Base-by-base conservation (phyloP, 2,329 filamentous ascomycete genomes). In the Paramyrothecium sp. region DNA sequence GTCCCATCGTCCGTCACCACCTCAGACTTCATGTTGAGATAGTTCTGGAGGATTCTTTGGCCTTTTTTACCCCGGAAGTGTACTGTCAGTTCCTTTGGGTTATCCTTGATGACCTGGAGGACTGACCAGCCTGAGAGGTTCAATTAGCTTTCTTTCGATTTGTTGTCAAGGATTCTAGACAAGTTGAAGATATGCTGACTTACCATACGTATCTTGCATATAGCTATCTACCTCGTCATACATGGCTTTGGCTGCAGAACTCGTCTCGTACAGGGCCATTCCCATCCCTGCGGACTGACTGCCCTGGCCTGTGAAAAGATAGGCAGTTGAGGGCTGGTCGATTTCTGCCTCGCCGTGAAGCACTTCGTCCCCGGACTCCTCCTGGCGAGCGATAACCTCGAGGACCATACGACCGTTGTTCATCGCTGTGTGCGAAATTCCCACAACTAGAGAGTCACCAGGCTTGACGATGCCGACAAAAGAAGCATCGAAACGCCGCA, bases 21-120 rank as follows among this genome's bases (percentile, higher is more conserved):
- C 81, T 99, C 95, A 76, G 98, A 99, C 51, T 94, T 98, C 95
- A 99, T 99, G 59, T 94, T 89, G 90, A 98, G 98, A 82, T 99
- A 99, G 78, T 99, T 99, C 71, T 97, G 90, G 61, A 95, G 92
- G 67, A 99, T 99, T 53, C 92, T 92, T 80, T 98, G 99, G 71
- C 95, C 95, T 58, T 92, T 90, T 60, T 94, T 92, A 52, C 95
- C 95, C 79, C 96, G 96, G 71, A 99, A 99, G 81, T 99, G 91
- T 63, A 99, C 91, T 5, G 96, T 99, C 56, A 99, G 88, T 78
- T 98, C 95, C 82, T 97, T 97, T 62, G 95, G 95, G 78, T 99
- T 99, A 81, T 98, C 99, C 83, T 92, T 96, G 75, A 99, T 95
- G 69, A 99, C 99, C 77, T 98, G 93, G 71, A 93, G 96, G 69